phyloP scores from a whole-genome alignment of 2,329 filamentous ascomycete genomes.

The Pseudohalonectria lignicola region DNA sequence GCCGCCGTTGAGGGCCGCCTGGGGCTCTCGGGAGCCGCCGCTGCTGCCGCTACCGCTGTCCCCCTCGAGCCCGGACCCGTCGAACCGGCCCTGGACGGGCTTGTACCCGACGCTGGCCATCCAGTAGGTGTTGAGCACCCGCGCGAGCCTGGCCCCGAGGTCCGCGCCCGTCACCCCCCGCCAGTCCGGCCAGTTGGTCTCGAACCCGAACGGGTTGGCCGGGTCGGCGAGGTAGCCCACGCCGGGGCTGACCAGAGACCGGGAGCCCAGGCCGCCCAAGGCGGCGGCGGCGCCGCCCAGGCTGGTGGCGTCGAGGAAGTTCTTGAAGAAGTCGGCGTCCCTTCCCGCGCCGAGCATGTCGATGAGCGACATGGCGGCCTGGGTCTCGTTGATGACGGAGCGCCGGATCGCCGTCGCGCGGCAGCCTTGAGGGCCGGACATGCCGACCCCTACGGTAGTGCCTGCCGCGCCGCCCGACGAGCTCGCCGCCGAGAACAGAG shows the following conservation, averaged over 20 bases:
- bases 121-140: slow-evolving; percentile 5
- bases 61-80: neutral
- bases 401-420: slow-evolving; percentile 3
- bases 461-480: too few relatives aligned
- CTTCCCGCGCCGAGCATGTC: neutral
- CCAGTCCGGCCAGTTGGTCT: neutral
- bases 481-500: neutral
- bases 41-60: neutral
- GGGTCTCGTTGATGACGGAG: neutral
- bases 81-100: neutral
- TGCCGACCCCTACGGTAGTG: too few relatives aligned
- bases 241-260: neutral
- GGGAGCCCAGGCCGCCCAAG: neutral
- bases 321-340: neutral
- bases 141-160: slow-evolving; percentile 4
- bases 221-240: slow-evolving; percentile 5
- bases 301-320: neutral
- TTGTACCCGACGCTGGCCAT: neutral
- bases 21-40: neutral
- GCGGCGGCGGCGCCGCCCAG: neutral
- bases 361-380: slow-evolving; percentile 2
- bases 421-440: neutral
- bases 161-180: neutral
- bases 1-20: neutral
- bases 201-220: neutral